Conservation (phyloP, 352 stramenopile species). For the Albugo candida region DNA sequence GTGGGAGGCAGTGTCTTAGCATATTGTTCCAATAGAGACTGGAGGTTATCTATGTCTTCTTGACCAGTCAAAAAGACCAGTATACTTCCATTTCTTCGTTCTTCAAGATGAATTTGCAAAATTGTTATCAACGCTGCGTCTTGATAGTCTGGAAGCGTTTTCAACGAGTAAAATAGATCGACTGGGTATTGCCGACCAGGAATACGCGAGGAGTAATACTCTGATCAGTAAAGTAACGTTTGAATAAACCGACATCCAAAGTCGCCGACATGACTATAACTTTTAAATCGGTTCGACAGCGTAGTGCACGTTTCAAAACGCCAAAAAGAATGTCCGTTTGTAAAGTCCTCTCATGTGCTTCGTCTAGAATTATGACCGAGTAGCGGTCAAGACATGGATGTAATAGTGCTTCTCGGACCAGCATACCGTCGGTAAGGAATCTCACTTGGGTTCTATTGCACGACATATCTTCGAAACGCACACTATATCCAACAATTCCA, state of each 20-base stretch:
- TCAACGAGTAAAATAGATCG: slow-evolving; percentile 79
- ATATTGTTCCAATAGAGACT: slow-evolving; percentile 73
- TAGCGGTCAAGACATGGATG: slow-evolving; percentile 52
- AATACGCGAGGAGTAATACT: slow-evolving; percentile 42
- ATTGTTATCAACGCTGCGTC: slow-evolving; percentile 74
- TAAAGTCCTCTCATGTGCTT: slow-evolving; percentile 73
- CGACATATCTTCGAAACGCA: slow-evolving; percentile 88
- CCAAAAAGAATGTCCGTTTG: slow-evolving; percentile 83
- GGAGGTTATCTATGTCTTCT: slow-evolving; percentile 90
- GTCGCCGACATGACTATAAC: slow-evolving; percentile 98
- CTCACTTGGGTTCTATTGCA: slow-evolving; percentile 80
- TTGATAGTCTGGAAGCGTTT: slow-evolving; percentile 77
- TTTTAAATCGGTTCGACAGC: slow-evolving; percentile 72
- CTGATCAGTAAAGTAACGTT: slow-evolving; percentile 84
- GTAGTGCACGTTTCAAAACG: slow-evolving; percentile 71
- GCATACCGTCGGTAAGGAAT: slow-evolving; percentile 84
- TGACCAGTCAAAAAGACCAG: slow-evolving; percentile 91
- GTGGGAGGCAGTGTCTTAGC: slow-evolving; percentile 41
- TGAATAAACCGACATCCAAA: slow-evolving; percentile 87
- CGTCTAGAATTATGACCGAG: slow-evolving; percentile 72
- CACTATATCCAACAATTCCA: slow-evolving; percentile 78
- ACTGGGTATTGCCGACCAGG: slow-evolving; percentile 78
- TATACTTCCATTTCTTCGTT: slow-evolving; percentile 73
- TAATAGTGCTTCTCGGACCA: slow-evolving; percentile 80
- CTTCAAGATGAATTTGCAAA: slow-evolving; percentile 80